phyloP scores from a whole-genome alignment of 1,284 basidiomycete genomes.

The Termitomyces sp. region DNA sequence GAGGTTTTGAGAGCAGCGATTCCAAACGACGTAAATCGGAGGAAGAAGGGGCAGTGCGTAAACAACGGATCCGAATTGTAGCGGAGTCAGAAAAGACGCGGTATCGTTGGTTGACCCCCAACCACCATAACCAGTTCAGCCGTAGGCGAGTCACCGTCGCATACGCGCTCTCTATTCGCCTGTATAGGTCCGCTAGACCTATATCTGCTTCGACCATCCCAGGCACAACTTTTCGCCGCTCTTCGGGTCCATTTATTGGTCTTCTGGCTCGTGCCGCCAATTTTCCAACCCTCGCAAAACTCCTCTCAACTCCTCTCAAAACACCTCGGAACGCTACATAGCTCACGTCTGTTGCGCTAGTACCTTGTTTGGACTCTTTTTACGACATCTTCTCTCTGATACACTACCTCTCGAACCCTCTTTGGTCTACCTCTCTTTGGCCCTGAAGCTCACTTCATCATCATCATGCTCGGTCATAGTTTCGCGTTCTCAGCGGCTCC shows the following conservation, averaged over 20 bases:
- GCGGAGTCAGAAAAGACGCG: constrained; percentile 35
- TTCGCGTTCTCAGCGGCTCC: constrained; percentile 92
- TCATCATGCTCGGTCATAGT: constrained; percentile 74
- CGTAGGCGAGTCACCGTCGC: constrained; percentile 16
- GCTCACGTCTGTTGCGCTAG: constrained; percentile 17
- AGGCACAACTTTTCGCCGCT: constrained; percentile 21
- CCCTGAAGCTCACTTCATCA: constrained; percentile 18
- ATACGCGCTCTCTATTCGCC: constrained; percentile 19
- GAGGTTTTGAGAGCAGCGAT: not conserved
- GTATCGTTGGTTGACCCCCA: constrained; percentile 39
- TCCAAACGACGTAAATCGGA: not conserved
- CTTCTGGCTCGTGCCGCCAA: constrained; percentile 24
- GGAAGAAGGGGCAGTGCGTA: constrained; percentile 2
- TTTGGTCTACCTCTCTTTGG: constrained; percentile 18
- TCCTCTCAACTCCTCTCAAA: constrained; percentile 18
- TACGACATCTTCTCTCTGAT: constrained; percentile 18
- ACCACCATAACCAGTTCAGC: constrained; percentile 30
- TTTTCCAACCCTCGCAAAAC: constrained; percentile 20
- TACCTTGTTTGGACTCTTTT: constrained; percentile 20
- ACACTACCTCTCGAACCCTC: constrained; percentile 14
- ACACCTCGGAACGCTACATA: constrained; percentile 17
- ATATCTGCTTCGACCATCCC: constrained; percentile 19
- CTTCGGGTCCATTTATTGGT: constrained; percentile 23
- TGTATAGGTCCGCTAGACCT: constrained; percentile 17
- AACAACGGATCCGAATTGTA: constrained; percentile 30